Conservation (phyloP, 192 early-diverging fungal genomes). For the Coemansia sp. region DNA sequence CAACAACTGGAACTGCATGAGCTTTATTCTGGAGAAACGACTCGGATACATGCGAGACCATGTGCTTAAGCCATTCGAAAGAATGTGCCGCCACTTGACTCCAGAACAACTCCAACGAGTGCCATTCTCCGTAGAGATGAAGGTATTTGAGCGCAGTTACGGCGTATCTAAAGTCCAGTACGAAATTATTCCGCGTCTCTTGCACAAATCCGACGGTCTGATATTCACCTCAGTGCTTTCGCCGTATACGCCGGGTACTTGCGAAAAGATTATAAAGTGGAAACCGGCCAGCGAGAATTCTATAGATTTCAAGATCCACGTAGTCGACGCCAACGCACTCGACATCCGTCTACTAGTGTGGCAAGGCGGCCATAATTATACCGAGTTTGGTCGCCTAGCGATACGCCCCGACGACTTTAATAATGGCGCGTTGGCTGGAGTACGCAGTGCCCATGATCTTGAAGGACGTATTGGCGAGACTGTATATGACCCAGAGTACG, state of each 20-base stretch:
- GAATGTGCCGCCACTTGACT: conserved; percentile 7
- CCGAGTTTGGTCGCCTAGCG: conserved; percentile 57
- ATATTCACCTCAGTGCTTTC: conserved; percentile 70
- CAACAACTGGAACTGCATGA: conserved; percentile 59
- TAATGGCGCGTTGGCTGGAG: neutral
- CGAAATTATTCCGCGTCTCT: conserved; percentile 61
- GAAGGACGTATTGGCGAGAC: conserved; percentile 69
- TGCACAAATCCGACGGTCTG: conserved; percentile 73
- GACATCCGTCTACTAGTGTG: conserved; percentile 58
- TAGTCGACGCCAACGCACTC: conserved; percentile 43
- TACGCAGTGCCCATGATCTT: conserved; percentile 11
- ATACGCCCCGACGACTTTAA: conserved; percentile 60
- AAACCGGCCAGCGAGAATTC: conserved; percentile 83
- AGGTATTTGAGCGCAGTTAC: conserved; percentile 71
- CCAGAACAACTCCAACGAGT: neutral
- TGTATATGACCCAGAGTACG: conserved; percentile 58
- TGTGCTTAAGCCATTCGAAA: conserved; percentile 63
- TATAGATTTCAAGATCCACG: conserved; percentile 67
- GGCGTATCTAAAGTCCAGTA: conserved; percentile 59
- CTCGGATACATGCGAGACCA: conserved; percentile 68
- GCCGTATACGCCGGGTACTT: conserved; percentile 69
- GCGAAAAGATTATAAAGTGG: conserved; percentile 76
- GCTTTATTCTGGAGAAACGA: conserved; percentile 62
- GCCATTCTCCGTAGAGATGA: conserved; percentile 58
- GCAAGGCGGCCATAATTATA: conserved; percentile 47